Evolutionary conservation across 345 rosid genomes (phyloP), one percentile per base, ranked within the genome.

Genomic region (Brassica cretica): DNA sequence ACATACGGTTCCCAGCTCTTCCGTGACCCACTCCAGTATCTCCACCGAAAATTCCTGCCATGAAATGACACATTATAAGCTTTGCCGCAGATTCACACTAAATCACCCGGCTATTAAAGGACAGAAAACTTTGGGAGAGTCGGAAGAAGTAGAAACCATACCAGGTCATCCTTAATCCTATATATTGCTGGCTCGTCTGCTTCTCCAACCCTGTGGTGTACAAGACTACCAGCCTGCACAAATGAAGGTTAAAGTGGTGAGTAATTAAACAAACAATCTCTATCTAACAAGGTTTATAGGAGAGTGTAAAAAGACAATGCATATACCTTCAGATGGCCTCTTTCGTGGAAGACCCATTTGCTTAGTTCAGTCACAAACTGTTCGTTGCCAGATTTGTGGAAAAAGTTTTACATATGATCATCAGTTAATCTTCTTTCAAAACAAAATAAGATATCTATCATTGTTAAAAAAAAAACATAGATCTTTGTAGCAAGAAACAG

Each of bases 291-390:
- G n/a, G 14, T 19, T 19, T 66, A 1, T 8, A 32, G 18, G 7
- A 64, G 25, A 55, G 60, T 71, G 32, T 6, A 71, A 59, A 68
- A 72, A 30, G 69, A 39, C 72, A 44, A 32, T 30, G 58, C 37
- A 29, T 64, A 73, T 71, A 77, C 93, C 95, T 87, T 86, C 49
- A 90, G 74, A 80, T 87, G 91, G 62, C 93, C 90, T 74, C 93
- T 86, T 85, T 88, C 95, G 74, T 88, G 91, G 82, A 87, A 87
- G 72, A 87, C 82, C 95, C 95, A 89, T 82, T 89, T 87, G 83
- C 91, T 84, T 75, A 90, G 80, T 81, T 87, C 95, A 72, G 89
- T 86, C 78, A 81, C 89, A 79, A 90, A 90, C 80, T 85, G 93
- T 51, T 87, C 87, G 35, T 90, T 87, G 37, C 90, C 91, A 51